Percentiles rank a stretch among this genome's conserved stretches.
Evolutionary conservation across 2,329 filamentous ascomycete species (phyloP).

Genomic region (Arthrinium puccinioides): DNA sequence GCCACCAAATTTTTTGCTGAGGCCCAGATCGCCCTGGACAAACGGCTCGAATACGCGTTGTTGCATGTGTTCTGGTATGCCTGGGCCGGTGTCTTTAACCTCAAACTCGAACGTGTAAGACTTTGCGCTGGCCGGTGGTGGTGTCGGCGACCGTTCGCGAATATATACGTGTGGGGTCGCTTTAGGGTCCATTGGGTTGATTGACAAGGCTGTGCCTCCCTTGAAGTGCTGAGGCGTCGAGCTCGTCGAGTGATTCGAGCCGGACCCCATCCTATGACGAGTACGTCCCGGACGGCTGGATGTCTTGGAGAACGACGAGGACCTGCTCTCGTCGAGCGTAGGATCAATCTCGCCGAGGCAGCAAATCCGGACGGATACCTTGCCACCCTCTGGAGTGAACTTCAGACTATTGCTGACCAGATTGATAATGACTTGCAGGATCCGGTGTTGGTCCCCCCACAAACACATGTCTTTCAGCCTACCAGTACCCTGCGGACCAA

Average conservation of each 20-base stretch:
- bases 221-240: slow-evolving; percentile 30
- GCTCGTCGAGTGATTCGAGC: slow-evolving; percentile 41
- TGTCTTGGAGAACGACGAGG: slow-evolving; percentile 43
- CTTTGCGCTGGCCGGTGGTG: slow-evolving; percentile 54
- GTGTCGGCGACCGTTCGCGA: slow-evolving; percentile 50
- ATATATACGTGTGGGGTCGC: slow-evolving; percentile 37
- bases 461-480: slow-evolving; percentile 78
- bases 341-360: slow-evolving; percentile 57
- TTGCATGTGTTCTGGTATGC: slow-evolving; percentile 72
- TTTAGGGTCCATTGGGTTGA: slow-evolving; percentile 56
- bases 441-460: slow-evolving; percentile 88
- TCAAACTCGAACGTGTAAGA: slow-evolving; percentile 79
- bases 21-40: slow-evolving; percentile 81
- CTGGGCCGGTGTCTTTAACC: slow-evolving; percentile 80
- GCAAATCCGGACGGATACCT: slow-evolving; percentile 67
- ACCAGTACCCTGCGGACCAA: slow-evolving; percentile 59
- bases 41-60: slow-evolving; percentile 88
- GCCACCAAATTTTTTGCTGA: slow-evolving; percentile 86
- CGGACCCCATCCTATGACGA: slow-evolving; percentile 39
- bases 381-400: slow-evolving; percentile 74
- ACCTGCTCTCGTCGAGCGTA: slow-evolving; percentile 36
- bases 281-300: slow-evolving; percentile 33
- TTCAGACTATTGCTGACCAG: slow-evolving; percentile 88
- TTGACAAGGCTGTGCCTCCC: slow-evolving; percentile 47
- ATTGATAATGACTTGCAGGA: slow-evolving; percentile 90